Evolutionary conservation across 2,329 filamentous ascomycete species (phyloP).

Genomic region (Byssochlamys sp.): DNA sequence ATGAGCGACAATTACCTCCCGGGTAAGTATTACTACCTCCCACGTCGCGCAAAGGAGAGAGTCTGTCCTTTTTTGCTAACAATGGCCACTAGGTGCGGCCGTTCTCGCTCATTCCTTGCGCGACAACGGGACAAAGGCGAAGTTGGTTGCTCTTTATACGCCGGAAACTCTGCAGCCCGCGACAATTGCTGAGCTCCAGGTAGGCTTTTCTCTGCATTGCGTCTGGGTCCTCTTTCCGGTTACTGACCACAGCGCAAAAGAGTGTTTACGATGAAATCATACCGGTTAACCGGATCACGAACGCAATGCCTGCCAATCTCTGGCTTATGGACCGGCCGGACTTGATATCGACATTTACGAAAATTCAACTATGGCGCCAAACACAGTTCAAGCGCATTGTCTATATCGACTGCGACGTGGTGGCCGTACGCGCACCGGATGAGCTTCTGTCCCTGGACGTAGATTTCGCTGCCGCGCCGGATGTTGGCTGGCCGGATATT

Average conservation of each 20-base stretch:
- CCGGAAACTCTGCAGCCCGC: conserved; percentile 65
- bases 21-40: conserved; percentile 45
- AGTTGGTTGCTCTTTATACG: conserved; percentile 75
- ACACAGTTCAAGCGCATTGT: conserved; percentile 84
- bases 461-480: conserved; percentile 65
- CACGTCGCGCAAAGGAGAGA: conserved; percentile 1
- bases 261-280: conserved; percentile 80
- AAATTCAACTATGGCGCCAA: conserved; percentile 88
- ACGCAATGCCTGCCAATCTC: conserved; percentile 68
- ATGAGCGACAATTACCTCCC: conserved; percentile 87
- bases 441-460: conserved; percentile 68
- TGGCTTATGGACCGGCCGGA: conserved; percentile 86
- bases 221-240: conserved; percentile 1
- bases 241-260: conserved; percentile 37
- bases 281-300: conserved; percentile 69
- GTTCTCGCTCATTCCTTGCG: conserved; percentile 89
- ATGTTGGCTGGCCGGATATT: conserved; percentile 94
- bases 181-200: conserved; percentile 70
- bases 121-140: conserved; percentile 78
- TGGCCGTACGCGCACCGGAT: conserved; percentile 82
- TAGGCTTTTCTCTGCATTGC: conserved; percentile 21
- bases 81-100: conserved; percentile 58
- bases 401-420: conserved; percentile 87
- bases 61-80: conserved; percentile 8
- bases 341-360: conserved; percentile 86